A percentile compares a stretch with the other conserved stretches of the same genome.
phyloP scores from a whole-genome alignment of 371 early-diverging fungal species.

The Mucor indicus region DNA sequence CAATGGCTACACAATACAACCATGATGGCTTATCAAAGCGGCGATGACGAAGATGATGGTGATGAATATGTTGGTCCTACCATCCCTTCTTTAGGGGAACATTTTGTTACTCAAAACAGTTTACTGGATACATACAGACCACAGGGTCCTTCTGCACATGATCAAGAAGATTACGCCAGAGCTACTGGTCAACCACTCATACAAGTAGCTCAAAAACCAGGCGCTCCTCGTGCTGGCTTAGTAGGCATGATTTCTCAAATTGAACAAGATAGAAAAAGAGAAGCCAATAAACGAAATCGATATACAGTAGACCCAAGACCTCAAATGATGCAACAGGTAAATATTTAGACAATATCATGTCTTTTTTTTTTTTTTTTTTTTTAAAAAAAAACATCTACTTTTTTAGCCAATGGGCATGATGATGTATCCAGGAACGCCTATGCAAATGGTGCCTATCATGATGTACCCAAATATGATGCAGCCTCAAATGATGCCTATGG shows the following conservation, averaged over 20 bases:
- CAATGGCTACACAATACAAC: no score
- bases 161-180: slow-evolving; percentile 42
- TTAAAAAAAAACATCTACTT: no score
- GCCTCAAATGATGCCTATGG: slow-evolving; percentile 16
- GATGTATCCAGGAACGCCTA: slow-evolving; percentile 29
- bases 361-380: background rate
- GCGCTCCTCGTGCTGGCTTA: slow-evolving; percentile 40
- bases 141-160: slow-evolving; percentile 35
- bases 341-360: background rate
- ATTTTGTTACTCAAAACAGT: slow-evolving; percentile 36
- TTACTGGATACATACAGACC: slow-evolving; percentile 33
- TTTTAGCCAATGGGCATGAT: slow-evolving; percentile 26
- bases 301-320: slow-evolving; percentile 30
- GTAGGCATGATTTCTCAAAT: slow-evolving; percentile 48
- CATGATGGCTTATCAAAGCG: no score
- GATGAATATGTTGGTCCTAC: slow-evolving; percentile 36
- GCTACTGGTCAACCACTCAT: slow-evolving; percentile 46
- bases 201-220: slow-evolving; percentile 33
- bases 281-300: slow-evolving; percentile 22
- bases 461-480: slow-evolving; percentile 15
- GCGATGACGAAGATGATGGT: no score
- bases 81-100: slow-evolving; percentile 27
- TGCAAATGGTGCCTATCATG: slow-evolving; percentile 15
- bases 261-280: slow-evolving; percentile 38
- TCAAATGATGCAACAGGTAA: slow-evolving; percentile 15